These are phyloP conservation scores for Pelargonium nanum DNA, from an alignment of 345 rosid genomes.

Conservation along the genomic window DNA sequence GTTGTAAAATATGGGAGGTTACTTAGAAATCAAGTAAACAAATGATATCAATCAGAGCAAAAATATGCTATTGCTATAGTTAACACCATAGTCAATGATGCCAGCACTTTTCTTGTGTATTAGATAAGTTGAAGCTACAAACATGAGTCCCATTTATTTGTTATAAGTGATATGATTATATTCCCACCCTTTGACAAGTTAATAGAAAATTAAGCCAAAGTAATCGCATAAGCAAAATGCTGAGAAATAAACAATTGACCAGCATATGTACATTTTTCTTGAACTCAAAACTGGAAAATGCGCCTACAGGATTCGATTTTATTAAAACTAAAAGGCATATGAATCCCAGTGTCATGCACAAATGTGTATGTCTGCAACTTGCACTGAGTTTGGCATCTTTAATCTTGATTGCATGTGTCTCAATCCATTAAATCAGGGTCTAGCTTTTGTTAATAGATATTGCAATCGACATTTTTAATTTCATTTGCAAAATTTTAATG, in stretches of 20 bases:
- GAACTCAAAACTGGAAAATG: not conserved
- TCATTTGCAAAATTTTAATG: not conserved
- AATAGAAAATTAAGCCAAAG: no score
- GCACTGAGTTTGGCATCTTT: not conserved
- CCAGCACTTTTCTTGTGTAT: not conserved
- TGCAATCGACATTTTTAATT: not conserved
- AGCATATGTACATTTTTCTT: not conserved
- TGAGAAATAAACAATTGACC: not conserved
- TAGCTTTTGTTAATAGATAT: not conserved
- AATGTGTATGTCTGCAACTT: not conserved
- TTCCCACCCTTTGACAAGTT: not conserved
- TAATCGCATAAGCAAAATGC: no score
- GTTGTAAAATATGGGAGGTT: not conserved
- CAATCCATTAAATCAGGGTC: not conserved
- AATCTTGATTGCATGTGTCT: not conserved
- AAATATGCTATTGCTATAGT: not conserved
- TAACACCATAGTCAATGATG: not conserved
- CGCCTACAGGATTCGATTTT: not conserved
- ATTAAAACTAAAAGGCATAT: not conserved
- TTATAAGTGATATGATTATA: not conserved
- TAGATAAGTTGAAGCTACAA: constrained; percentile 3
- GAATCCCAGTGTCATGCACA: not conserved
- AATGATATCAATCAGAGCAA: not conserved
- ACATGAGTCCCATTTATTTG: not conserved
- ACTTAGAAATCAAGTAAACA: not conserved